These are phyloP conservation scores for Colletotrichum destructivum DNA, from an alignment of 2,329 filamentous ascomycete genomes.

Conservation along the genomic window DNA sequence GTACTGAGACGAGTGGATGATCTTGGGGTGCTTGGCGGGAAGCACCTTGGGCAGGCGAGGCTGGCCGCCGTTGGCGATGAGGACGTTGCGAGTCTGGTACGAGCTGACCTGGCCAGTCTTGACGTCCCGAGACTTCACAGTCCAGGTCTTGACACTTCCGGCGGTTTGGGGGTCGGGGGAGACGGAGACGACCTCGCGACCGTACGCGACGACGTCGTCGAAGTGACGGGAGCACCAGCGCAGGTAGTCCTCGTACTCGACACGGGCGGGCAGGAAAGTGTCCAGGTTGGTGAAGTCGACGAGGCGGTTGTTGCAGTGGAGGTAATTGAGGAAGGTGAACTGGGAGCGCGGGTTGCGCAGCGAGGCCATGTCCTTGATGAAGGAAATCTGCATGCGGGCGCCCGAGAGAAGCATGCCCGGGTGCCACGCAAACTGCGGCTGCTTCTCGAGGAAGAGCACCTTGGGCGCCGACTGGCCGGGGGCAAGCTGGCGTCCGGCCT, in stretches of 20 bases:
- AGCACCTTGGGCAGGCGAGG: conserved; percentile 80
- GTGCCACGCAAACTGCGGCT: conserved; percentile 90
- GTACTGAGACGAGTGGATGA: conserved; percentile 93
- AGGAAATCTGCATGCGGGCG: conserved; percentile 97
- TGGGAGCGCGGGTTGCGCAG: conserved; percentile 88
- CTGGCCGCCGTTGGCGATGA: conserved; percentile 72
- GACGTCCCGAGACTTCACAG: conserved; percentile 75
- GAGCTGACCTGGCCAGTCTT: conserved; percentile 68
- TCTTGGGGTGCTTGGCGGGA: conserved; percentile 77
- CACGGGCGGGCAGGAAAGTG: conserved; percentile 88
- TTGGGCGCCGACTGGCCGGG: conserved; percentile 70
- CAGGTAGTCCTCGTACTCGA: conserved; percentile 97
- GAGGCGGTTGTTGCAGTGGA: conserved; percentile 85
- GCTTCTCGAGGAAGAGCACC: conserved; percentile 90
- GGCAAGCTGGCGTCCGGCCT: conserved; percentile 61
- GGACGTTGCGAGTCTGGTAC: conserved; percentile 75
- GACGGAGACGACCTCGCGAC: conserved; percentile 82
- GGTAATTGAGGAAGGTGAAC: conserved; percentile 97
- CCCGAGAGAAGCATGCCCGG: conserved; percentile 94
- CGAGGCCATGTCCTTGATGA: conserved; percentile 95
- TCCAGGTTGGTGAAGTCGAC: conserved; percentile 92
- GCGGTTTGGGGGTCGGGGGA: conserved; percentile 62
- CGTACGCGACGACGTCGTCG: conserved; percentile 79
- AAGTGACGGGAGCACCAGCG: conserved; percentile 92
- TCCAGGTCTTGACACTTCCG: conserved; percentile 74